phyloP scores from a whole-genome alignment of 2,329 filamentous ascomycete genomes.

The Cordyceps javanica region DNA sequence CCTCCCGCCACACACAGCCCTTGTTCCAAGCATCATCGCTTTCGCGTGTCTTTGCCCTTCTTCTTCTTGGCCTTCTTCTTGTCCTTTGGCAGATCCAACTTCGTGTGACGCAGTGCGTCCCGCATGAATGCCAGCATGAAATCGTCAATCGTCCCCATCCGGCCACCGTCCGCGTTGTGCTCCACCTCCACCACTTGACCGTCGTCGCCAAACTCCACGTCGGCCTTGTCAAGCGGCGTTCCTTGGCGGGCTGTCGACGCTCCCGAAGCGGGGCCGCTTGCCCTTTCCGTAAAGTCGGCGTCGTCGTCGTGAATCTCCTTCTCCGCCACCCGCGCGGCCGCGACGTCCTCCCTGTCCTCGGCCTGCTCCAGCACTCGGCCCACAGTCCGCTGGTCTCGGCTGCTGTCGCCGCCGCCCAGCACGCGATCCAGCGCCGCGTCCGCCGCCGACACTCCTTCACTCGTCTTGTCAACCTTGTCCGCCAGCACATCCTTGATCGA shows the following conservation, averaged over 20 bases:
- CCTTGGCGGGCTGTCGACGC: slow-evolving; percentile 45
- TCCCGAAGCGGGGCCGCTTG: slow-evolving; percentile 38
- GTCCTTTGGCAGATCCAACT: slow-evolving; percentile 58
- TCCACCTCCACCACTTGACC: slow-evolving; percentile 38
- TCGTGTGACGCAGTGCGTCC: slow-evolving; percentile 51
- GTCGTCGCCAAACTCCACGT: slow-evolving; percentile 26
- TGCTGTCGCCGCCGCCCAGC: slow-evolving; percentile 60
- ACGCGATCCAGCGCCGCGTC: slow-evolving; percentile 82
- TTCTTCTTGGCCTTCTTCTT: slow-evolving; percentile 57
- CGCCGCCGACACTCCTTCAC: slow-evolving; percentile 58
- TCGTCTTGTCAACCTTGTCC: slow-evolving; percentile 45
- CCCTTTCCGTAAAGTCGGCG: slow-evolving; percentile 72
- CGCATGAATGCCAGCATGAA: slow-evolving; percentile 69
- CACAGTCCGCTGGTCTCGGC: slow-evolving; percentile 54
- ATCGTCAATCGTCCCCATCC: slow-evolving; percentile 61
- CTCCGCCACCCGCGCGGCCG: slow-evolving; percentile 78
- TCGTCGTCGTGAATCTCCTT: slow-evolving; percentile 85
- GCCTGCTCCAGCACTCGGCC: slow-evolving; percentile 77
- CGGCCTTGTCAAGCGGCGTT: slow-evolving; percentile 39
- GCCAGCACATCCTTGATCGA: slow-evolving; percentile 65
- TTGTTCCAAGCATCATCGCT: slow-evolving; percentile 27
- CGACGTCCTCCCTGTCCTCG: slow-evolving; percentile 87
- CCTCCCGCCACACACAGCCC: neutral
- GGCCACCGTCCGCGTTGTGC: slow-evolving; percentile 52
- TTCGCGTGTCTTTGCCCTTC: slow-evolving; percentile 52